Percentiles rank a stretch among this genome's conserved stretches.
Conservation (phyloP, 2,329 filamentous ascomycete genomes). For the Aspergillus fumigatiaffinis region DNA sequence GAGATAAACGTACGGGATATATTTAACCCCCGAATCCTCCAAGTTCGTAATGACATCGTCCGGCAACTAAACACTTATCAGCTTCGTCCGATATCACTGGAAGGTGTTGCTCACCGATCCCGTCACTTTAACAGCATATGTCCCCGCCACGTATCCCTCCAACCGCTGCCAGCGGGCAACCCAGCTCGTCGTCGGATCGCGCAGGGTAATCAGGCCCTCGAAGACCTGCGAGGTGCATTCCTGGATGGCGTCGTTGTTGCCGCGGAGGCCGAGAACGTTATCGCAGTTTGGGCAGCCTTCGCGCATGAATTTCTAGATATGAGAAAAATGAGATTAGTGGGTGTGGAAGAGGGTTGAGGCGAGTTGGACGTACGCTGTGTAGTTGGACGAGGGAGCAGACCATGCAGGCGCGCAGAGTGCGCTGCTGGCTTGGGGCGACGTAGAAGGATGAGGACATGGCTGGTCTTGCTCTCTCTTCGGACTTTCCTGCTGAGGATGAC, state of each 20-base stretch:
- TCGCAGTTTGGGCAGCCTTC: constrained; percentile 97
- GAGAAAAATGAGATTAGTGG: not conserved
- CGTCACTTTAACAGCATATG: constrained; percentile 93
- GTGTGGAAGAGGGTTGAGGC: constrained; percentile 1
- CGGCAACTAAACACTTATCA: constrained; percentile 41
- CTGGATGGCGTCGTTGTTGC: constrained; percentile 74
- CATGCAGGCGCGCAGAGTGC: constrained; percentile 94
- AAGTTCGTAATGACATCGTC: constrained; percentile 54
- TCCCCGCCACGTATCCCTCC: constrained; percentile 79
- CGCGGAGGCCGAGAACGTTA: constrained; percentile 77
- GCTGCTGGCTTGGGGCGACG: constrained; percentile 70
- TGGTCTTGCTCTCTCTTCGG: not conserved
- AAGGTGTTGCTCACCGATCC: constrained; percentile 56
- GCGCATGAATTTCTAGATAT: constrained; percentile 69
- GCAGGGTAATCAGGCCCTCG: constrained; percentile 82
- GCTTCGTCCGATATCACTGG: too few species aligned
- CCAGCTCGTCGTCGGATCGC: constrained; percentile 82
- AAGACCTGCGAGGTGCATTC: constrained; percentile 96
- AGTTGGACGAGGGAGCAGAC: constrained; percentile 94
- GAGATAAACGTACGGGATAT: constrained; percentile 50
- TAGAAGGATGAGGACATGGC: constrained; percentile 50
- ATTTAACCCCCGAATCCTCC: constrained; percentile 58
- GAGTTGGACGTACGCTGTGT: constrained; percentile 55
- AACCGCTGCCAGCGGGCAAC: constrained; percentile 95
- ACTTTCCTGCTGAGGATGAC: not conserved